phyloP scores from a whole-genome alignment of 2,329 filamentous ascomycete species.

The Zarea fungicola region DNA sequence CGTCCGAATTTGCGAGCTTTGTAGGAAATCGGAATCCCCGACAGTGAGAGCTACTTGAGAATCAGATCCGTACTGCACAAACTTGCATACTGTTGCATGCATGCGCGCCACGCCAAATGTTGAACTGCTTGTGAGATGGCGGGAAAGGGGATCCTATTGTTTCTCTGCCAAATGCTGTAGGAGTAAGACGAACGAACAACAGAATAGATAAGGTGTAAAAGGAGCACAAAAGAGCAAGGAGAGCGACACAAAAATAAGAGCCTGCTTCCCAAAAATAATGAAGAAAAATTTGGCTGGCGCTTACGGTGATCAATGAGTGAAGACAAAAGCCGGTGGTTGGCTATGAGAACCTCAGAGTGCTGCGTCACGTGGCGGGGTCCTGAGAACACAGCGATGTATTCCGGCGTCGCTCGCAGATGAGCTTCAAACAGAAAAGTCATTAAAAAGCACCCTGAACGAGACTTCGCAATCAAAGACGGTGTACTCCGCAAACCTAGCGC shows the following conservation, averaged over 20 bases:
- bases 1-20: too few species aligned
- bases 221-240: not conserved
- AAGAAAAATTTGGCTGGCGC: not conserved
- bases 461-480: too few species aligned
- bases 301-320: conserved; percentile 1
- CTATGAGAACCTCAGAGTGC: not conserved
- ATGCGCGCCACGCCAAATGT: not conserved
- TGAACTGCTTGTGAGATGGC: not conserved
- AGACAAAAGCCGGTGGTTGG: conserved; percentile 13
- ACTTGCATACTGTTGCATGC: not conserved
- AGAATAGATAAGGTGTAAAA: not conserved
- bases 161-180: not conserved
- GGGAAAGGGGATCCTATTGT: not conserved
- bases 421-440: too few species aligned
- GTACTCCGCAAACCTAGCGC: too few species aligned
- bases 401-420: too few species aligned
- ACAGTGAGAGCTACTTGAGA: too few species aligned
- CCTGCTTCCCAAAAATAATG: not conserved
- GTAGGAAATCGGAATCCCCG: too few species aligned
- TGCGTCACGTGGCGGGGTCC: conserved; percentile 12
- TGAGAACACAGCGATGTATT: too few species aligned
- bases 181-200: not conserved
- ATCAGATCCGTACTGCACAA: conserved; percentile 4
- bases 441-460: too few species aligned
- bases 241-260: not conserved